Percentiles rank a stretch among this genome's conserved stretches.
phyloP scores from a whole-genome alignment of 2,329 filamentous ascomycete species.

The Didymella segeticola region DNA sequence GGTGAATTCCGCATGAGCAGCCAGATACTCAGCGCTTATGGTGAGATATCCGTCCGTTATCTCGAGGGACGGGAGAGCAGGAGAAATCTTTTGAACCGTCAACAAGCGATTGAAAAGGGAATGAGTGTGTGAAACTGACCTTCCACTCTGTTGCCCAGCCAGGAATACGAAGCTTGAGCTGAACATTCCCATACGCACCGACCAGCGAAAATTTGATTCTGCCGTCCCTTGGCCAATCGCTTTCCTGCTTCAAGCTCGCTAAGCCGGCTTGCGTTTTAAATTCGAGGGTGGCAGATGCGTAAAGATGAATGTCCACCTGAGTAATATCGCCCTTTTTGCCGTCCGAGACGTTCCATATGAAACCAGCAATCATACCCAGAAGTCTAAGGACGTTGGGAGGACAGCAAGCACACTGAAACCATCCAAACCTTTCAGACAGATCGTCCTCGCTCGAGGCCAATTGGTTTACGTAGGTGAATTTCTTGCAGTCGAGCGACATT shows the following conservation, averaged over 20 bases:
- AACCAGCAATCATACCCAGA: constrained; percentile 5
- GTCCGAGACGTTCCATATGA: constrained; percentile 3
- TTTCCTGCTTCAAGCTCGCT: neutral
- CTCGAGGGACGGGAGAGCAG: neutral
- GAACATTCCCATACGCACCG: neutral
- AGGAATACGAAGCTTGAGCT: constrained; percentile 7
- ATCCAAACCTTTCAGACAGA: constrained; percentile 60
- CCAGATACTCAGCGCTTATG: neutral
- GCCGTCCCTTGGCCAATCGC: constrained; percentile 2
- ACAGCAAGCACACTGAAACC: constrained; percentile 49
- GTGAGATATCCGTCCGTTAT: neutral
- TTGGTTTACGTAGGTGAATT: constrained; percentile 68
- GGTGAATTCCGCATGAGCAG: neutral
- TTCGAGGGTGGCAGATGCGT: neutral
- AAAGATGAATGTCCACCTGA: constrained; percentile 1
- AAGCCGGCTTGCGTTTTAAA: neutral
- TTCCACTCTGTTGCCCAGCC: neutral
- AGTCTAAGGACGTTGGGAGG: constrained; percentile 1
- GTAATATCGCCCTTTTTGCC: neutral
- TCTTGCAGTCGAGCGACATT: constrained; percentile 62
- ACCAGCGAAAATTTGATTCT: neutral
- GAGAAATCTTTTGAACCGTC: neutral
- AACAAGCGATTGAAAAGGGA: neutral
- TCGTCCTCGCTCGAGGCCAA: constrained; percentile 61
- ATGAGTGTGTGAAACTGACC: neutral